phyloP scores from a whole-genome alignment of 768 basidiomycete genomes.

The Pleurotus cornucopiae region DNA sequence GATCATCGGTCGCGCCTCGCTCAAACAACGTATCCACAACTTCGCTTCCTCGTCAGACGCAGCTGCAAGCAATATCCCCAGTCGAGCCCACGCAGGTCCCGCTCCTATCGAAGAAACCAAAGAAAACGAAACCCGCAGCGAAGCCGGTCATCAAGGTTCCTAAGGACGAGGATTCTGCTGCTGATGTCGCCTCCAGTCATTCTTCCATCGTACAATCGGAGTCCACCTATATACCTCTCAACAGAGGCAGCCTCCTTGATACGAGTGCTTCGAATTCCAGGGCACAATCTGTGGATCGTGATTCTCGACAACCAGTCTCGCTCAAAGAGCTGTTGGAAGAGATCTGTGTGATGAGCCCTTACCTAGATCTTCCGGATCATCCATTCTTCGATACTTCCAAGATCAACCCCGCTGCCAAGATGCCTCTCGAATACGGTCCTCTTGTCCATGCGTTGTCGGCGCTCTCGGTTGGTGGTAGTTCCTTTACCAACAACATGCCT shows the following conservation, averaged over 20 bases:
- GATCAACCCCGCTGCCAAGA: slow-evolving; percentile 71
- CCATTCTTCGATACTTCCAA: slow-evolving; percentile 72
- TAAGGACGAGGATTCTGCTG: slow-evolving; percentile 50
- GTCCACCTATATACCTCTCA: slow-evolving; percentile 30
- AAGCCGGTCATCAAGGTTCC: slow-evolving; percentile 48
- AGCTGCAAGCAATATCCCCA: slow-evolving; percentile 15
- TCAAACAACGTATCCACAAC: slow-evolving; percentile 11
- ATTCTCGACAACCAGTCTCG: slow-evolving; percentile 35
- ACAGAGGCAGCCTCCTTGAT: slow-evolving; percentile 28
- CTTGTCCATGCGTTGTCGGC: slow-evolving; percentile 84
- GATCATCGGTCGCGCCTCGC: neutral
- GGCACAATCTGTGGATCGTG: slow-evolving; percentile 55
- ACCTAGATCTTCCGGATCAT: slow-evolving; percentile 63
- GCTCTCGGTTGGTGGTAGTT: slow-evolving; percentile 79
- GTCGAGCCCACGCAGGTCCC: slow-evolving; percentile 57
- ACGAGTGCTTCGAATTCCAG: slow-evolving; percentile 55
- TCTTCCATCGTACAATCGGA: slow-evolving; percentile 48
- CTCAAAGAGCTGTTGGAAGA: slow-evolving; percentile 66
- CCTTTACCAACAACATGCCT: slow-evolving; percentile 79
- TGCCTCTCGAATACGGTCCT: slow-evolving; percentile 82
- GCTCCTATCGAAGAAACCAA: slow-evolving; percentile 77
- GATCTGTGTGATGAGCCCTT: slow-evolving; percentile 56
- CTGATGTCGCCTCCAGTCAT: slow-evolving; percentile 37
- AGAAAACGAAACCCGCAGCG: slow-evolving; percentile 68
- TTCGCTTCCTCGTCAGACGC: slow-evolving; percentile 17